phyloP scores from a whole-genome alignment of 768 basidiomycete species.

The Mycena maculata region DNA sequence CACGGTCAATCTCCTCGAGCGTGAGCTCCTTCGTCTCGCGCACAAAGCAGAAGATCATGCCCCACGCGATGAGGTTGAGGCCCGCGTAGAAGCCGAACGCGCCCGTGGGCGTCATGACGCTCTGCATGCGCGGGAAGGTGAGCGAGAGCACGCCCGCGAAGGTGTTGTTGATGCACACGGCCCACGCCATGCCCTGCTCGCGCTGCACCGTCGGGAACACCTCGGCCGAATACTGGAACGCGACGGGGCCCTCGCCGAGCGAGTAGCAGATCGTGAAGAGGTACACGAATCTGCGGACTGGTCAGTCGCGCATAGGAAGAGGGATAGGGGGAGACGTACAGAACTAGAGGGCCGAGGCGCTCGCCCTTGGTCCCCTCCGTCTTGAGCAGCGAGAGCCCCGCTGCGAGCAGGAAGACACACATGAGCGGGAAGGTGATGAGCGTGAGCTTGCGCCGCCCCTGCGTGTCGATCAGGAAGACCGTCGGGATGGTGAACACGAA shows the following conservation, averaged over 20 bases:
- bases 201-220: constrained; percentile 36
- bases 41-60: constrained; percentile 64
- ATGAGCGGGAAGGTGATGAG: constrained; percentile 56
- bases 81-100: constrained; percentile 57
- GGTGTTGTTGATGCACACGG: constrained; percentile 36
- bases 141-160: constrained; percentile 43
- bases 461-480: constrained; percentile 35
- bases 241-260: constrained; percentile 49
- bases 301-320: constrained; percentile 24
- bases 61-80: constrained; percentile 60
- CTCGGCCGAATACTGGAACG: constrained; percentile 58
- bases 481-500: constrained; percentile 36
- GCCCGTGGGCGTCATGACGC: constrained; percentile 41
- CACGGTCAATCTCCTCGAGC: constrained; percentile 34
- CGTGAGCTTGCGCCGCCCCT: constrained; percentile 34
- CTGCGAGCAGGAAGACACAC: constrained; percentile 52
- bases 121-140: constrained; percentile 38
- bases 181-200: constrained; percentile 47
- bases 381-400: constrained; percentile 51
- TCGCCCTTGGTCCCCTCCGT: constrained; percentile 14
- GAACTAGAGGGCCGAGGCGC: constrained; percentile 29
- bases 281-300: constrained; percentile 23
- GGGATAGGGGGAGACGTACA: constrained; percentile 44
- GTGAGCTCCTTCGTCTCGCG: constrained; percentile 62
- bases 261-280: constrained; percentile 39